Base-by-base conservation (phyloP, 2,329 filamentous ascomycete genomes). In the Epichloe amarillans region DNA sequence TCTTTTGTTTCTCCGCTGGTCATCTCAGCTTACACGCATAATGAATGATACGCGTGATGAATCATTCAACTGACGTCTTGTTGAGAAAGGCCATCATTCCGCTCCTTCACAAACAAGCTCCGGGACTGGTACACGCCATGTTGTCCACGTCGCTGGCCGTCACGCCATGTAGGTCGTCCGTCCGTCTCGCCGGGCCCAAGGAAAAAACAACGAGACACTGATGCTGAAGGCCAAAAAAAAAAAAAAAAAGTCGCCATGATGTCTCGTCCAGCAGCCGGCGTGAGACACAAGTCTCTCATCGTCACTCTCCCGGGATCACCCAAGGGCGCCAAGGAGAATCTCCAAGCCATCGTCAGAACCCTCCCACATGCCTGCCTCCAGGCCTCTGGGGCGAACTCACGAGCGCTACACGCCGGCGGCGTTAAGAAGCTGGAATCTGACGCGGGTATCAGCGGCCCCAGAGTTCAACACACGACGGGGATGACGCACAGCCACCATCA, bases 91-190 rank as follows among this genome's bases (percentile, higher is more conserved):
- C 89, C 47, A 78, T 96, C n/a, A 70, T 75, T 14, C 79, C 83
- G 5, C 68, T 97, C 40, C 74, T 97, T 42, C 83, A 95, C 61
- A 89, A 86, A 63, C 81, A 91, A 65, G 93, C 93, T 0, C 82
- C 89, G 0, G 93, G 93, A 1, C 73, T 98, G 47, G 85, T 96
- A n/a, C 90, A 98, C 68, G 89, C 83, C 56, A 98, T 98, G 91
- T 74, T 98, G 41, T 76, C 89, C 5, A 75, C 87, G 19, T 97
- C 91, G 1, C 71, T 95, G 15, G 73, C 80, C 42, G 82, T 97
- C 36, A 98, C 93, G 3, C 90, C 91, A 45, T 98, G 89, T 95
- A 71, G 72, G 86, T 39, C 15, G 5, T 37, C 6, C 36, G 26
- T 26, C 3, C 35, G 7, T 10, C 19, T 17, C 17, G 36, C 19